Base-by-base conservation (phyloP, 371 early-diverging fungal species). In the Mucor irregularis region DNA sequence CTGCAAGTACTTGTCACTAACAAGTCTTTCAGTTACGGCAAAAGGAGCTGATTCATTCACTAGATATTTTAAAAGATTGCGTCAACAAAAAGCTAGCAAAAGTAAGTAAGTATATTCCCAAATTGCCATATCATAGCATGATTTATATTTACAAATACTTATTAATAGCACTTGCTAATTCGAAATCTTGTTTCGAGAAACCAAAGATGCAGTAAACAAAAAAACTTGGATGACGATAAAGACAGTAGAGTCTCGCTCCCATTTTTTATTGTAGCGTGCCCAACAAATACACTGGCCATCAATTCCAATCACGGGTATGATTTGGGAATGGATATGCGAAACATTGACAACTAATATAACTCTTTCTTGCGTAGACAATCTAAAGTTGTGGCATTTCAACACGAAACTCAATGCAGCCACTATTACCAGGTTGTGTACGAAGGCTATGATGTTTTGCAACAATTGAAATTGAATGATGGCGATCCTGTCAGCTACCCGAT, bases 111-210 rank as follows among this genome's bases (percentile, higher is more conserved):
- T 52, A 29, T n/a, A 30, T 21, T 28, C n/a, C 8, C 10, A 16
- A 30, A 25, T 16, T 25, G 16, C 13, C 25, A 16, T 21, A 29
- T 21, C 10, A 44, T 17, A 29, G 7, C 26, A 17, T 22, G 9
- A 28, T 17, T 11, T 37, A 43, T 13, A 35, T 24, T 14, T 40
- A 17, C 34, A 19, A 16, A 9, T 31, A 21, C 21, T n/a, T 30
- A 9, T 29, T 17, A 8, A 35, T 39, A 59, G 60, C 62, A 51
- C 42, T 25, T 39, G 16, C 56, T 56, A 21, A 62, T 62, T 33
- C 46, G 48, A 24, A 62, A 51, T 39, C 51, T 56, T 46, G 24
- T 62, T n/a, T 35, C 31, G 42, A 62, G 57, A 39, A 56, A 62
- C 17, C 59, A 58, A 38, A 30, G 48, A 17, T 11, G 26, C n/a